phyloP scores from a whole-genome alignment of 2,329 filamentous ascomycete genomes.

The Chaetomium sp. region DNA sequence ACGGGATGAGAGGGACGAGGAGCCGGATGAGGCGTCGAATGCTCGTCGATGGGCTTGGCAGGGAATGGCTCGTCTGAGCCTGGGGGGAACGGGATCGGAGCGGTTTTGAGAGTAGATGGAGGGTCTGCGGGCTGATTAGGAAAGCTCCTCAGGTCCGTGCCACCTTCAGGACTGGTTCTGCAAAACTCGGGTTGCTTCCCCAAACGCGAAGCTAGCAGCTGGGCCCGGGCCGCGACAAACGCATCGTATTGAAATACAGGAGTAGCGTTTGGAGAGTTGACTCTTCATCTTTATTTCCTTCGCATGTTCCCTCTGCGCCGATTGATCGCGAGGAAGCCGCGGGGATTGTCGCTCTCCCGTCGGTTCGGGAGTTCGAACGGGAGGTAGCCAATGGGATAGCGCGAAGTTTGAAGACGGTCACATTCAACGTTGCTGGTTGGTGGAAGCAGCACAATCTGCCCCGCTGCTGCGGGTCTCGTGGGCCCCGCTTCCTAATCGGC shows the following conservation, averaged over 20 bases:
- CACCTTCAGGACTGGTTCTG: neutral
- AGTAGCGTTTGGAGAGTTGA: no score
- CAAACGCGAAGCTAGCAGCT: no score
- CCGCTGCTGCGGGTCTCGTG: neutral
- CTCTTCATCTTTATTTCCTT: no score
- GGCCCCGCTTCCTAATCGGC: neutral
- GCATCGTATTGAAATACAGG: no score
- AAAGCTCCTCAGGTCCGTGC: neutral
- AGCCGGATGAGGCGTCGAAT: neutral
- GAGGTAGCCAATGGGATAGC: neutral
- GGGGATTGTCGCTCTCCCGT: no score
- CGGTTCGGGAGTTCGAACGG: no score
- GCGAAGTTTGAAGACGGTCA: neutral
- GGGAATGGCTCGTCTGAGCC: neutral
- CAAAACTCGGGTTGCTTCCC: no score
- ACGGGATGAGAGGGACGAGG: neutral
- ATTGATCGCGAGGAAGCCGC: no score
- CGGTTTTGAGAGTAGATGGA: neutral
- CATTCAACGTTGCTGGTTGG: neutral
- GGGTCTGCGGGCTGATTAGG: neutral
- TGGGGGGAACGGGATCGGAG: neutral
- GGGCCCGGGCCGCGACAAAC: no score
- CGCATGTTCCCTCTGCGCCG: no score
- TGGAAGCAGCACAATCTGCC: neutral
- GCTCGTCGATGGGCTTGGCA: conserved; percentile 1